Evolutionary conservation across 2,329 filamentous ascomycete species (phyloP).

Genomic region (Scleromitrula shiraiana): DNA sequence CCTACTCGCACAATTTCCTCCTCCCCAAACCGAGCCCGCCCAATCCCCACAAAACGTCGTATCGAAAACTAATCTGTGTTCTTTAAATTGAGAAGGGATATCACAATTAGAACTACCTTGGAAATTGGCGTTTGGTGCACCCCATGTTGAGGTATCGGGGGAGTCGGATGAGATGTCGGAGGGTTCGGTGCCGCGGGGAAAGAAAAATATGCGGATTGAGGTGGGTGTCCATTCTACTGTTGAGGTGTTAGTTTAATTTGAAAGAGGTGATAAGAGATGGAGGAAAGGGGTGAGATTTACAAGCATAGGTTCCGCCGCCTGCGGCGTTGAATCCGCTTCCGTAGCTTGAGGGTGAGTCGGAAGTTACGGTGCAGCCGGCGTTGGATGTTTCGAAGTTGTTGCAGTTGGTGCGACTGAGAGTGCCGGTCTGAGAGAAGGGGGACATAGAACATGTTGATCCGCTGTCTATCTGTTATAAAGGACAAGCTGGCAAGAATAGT

Average conservation of each 20-base stretch:
- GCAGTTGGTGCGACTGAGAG: conserved; percentile 1
- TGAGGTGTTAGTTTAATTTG: no score
- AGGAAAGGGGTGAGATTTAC: no score
- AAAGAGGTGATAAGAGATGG: no score
- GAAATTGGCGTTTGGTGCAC: conserved; percentile 49
- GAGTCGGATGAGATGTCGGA: conserved; percentile 52
- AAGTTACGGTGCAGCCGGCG: conserved; percentile 17
- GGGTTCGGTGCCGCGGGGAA: conserved; percentile 59
- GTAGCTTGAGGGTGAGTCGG: conserved; percentile 32
- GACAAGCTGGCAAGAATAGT: no score
- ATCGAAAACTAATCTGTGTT: conserved; percentile 72
- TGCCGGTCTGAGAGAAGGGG: neutral
- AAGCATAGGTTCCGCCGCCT: conserved; percentile 58
- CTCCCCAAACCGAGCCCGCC: conserved; percentile 52
- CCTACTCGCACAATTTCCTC: conserved; percentile 41
- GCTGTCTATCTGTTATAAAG: neutral
- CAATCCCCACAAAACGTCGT: conserved; percentile 82
- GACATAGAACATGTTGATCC: neutral
- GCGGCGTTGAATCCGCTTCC: conserved; percentile 58
- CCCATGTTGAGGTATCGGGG: conserved; percentile 62
- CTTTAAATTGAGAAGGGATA: conserved; percentile 59
- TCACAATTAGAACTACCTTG: conserved; percentile 64
- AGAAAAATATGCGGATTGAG: conserved; percentile 58
- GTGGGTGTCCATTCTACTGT: conserved; percentile 60
- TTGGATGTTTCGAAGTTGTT: neutral